Evolutionary conservation across 2,329 filamentous ascomycete species (phyloP), one percentile per base, ranked within the genome.

Genomic region (Calonectria naviculata): DNA sequence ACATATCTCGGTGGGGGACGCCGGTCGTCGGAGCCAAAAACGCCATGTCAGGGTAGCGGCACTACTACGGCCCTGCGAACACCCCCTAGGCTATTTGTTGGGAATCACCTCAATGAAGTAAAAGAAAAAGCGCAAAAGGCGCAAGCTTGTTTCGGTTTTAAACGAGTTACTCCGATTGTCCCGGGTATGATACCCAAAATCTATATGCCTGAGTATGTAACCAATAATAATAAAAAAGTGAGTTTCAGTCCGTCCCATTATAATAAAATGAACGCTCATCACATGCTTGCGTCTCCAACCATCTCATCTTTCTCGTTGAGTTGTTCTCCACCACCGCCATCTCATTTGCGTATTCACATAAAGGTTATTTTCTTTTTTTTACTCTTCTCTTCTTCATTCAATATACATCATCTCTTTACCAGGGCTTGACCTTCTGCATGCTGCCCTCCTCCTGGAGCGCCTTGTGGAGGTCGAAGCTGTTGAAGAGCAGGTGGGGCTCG

Each of bases 381-480:
- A 17, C 13, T n/a, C 31, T 6, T 21, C 47, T n/a, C 28, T 52
- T 17, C 15, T 21, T 36, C 31, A 26, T 15, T 36, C 31, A 31
- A 24, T 5, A 24, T 19, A 66, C 65, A 70, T 47, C 61, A 31
- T 73, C n/a, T 24, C 42, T 46, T 75, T 82, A 85, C 92, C 93
- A 95, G 74, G 86, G 89, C 78, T 89, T 88, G 75, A 95, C 89
- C 91, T 95, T 95, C 73, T 85, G 85, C 95, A 97, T 97, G 77
- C 94, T 97, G 28, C 95, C 95, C 82, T 96, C 90, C 86, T 95
- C 92, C 69, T 91, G 85, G 71, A 97, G 84, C 74, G 95, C 93
- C 88, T 92, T 92, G 85, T 97, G 95, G 92, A 97, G 94, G 83
- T 97, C 94, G 82, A 97, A 97, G 56, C 89, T 88, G 84, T 97